Evolutionary conservation across 805 yeast species (phyloP).

Genomic region (Zygoascus bituminiphila): DNA sequence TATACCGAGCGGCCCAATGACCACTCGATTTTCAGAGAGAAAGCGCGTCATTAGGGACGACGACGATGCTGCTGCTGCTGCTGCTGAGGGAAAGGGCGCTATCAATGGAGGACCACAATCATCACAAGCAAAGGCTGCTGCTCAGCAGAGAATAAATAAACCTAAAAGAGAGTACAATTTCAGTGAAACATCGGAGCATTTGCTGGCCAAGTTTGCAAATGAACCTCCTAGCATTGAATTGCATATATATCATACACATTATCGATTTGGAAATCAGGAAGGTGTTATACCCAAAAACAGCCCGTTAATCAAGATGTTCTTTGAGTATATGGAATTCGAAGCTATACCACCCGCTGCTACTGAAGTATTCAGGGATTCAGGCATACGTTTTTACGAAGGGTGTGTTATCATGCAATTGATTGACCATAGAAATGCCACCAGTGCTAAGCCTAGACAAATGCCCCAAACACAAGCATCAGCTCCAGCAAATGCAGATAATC

Average conservation of each 20-base stretch:
- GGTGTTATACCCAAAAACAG: constrained; percentile 76
- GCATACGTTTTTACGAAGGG: constrained; percentile 80
- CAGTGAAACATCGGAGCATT: constrained; percentile 62
- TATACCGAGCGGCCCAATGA: constrained; percentile 9
- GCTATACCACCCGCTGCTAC: constrained; percentile 83
- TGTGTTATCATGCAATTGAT: constrained; percentile 77
- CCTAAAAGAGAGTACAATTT: constrained; percentile 18
- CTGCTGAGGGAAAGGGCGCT: background rate
- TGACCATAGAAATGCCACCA: constrained; percentile 59
- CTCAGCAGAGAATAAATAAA: background rate
- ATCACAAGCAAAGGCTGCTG: background rate
- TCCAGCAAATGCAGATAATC: constrained; percentile 2
- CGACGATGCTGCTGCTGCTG: constrained; percentile 6
- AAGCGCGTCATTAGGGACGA: constrained; percentile 18
- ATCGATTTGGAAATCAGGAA: constrained; percentile 84
- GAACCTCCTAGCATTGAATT: constrained; percentile 77
- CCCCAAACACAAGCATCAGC: constrained; percentile 1
- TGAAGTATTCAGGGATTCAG: constrained; percentile 82
- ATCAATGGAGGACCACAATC: background rate
- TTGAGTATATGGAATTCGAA: constrained; percentile 70
- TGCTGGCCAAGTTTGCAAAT: constrained; percentile 67
- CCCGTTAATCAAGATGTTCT: constrained; percentile 64
- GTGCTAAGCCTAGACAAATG: background rate
- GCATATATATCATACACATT: constrained; percentile 88
- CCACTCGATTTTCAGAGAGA: constrained; percentile 16